These are phyloP conservation scores for Oryza meridionalis DNA, from an alignment of 176 grass and related monocot genomes.

Conservation along the genomic window DNA sequence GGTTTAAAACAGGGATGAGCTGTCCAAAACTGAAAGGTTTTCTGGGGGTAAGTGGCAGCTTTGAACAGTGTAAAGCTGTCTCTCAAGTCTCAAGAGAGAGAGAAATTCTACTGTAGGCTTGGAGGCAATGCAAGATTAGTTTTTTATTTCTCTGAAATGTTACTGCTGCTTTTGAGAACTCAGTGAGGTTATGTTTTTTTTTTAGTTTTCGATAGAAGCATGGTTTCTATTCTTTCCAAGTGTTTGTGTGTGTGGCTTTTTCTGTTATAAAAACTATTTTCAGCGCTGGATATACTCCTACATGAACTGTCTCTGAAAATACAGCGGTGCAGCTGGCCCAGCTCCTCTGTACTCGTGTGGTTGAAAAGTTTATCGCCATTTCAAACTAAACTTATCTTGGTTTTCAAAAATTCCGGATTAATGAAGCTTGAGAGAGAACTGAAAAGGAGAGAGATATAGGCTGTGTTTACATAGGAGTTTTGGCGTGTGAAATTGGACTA, in stretches of 20 bases:
- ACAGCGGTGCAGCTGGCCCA: neutral
- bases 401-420: neutral
- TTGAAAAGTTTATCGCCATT: neutral
- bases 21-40: neutral
- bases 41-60: slow-evolving; percentile 28
- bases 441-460: no score
- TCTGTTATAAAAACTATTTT: neutral
- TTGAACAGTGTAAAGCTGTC: slow-evolving; percentile 36
- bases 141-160: neutral
- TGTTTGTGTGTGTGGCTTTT: neutral
- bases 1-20: neutral
- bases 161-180: slow-evolving; percentile 42
- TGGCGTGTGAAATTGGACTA: no score
- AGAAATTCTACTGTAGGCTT: slow-evolving; percentile 35
- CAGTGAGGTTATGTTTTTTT: slow-evolving; percentile 8
- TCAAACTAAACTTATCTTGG: neutral
- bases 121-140: neutral
- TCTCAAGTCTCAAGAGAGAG: neutral
- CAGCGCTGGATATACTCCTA: neutral
- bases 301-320: neutral
- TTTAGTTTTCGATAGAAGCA: neutral
- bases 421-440: no score
- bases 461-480: no score
- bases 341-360: neutral
- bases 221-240: slow-evolving; percentile 45